A percentile compares a stretch with the other conserved stretches of the same genome.
These are phyloP conservation scores for Fraxinus ornus DNA, from an alignment of 305 asterid species.

Conservation along the genomic window DNA sequence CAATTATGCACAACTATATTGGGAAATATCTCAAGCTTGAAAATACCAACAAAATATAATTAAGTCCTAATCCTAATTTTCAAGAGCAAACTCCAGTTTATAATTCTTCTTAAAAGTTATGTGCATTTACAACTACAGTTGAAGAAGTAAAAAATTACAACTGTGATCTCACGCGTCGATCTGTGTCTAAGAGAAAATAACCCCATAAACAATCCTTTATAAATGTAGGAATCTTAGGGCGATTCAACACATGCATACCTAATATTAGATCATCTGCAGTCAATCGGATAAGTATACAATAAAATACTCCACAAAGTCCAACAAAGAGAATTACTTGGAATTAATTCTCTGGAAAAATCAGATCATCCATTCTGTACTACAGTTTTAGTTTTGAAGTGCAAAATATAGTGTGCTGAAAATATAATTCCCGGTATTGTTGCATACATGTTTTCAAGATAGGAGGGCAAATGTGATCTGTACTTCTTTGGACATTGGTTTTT, in stretches of 20 bases:
- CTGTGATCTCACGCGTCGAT: not conserved
- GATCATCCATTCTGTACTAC: not conserved
- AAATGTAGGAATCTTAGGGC: too few relatives aligned
- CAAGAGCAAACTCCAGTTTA: not conserved
- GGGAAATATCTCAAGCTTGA: constrained; percentile 1
- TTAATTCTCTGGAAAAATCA: not conserved
- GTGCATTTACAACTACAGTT: not conserved
- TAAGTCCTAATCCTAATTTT: not conserved
- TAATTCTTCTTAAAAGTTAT: not conserved
- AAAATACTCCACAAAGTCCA: not conserved
- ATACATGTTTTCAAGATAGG: not conserved
- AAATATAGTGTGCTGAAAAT: not conserved
- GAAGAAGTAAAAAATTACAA: not conserved
- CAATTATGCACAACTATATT: not conserved
- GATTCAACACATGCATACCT: not conserved
- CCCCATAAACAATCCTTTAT: not conserved
- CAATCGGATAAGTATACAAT: not conserved
- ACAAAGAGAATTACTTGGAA: not conserved
- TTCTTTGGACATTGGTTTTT: not conserved
- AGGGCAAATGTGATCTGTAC: not conserved
- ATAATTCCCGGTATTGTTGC: not conserved
- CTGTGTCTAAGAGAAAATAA: not conserved
- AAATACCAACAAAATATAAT: too few relatives aligned
- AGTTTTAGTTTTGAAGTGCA: not conserved
- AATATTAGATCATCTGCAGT: not conserved